Evolutionary conservation across 768 basidiomycete species (phyloP).

Genomic region (Rhodotorula paludigena): DNA sequence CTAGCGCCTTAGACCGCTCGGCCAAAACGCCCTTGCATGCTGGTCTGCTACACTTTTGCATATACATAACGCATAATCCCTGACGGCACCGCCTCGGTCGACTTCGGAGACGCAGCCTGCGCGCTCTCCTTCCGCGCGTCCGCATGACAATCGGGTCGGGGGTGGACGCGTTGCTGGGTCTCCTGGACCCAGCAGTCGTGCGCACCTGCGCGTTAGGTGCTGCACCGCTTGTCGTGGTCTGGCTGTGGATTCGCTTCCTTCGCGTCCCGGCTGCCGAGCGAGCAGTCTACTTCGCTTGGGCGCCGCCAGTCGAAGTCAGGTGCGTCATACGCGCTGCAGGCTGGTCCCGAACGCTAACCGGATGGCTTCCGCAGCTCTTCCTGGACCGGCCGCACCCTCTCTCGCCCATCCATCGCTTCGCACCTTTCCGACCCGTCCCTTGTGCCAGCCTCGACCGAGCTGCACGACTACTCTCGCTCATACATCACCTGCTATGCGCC

Average conservation of each 20-base stretch:
- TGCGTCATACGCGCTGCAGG: conserved; percentile 9
- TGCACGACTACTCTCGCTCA: conserved; percentile 50
- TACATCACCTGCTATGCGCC: conserved; percentile 92
- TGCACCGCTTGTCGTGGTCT: neutral
- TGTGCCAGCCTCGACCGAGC: neutral
- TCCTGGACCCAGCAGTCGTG: neutral
- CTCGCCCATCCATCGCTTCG: conserved; percentile 60
- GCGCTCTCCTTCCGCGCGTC: neutral
- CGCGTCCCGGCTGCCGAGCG: conserved; percentile 14
- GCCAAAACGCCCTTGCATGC: conserved; percentile 30
- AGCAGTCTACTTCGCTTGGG: conserved; percentile 62
- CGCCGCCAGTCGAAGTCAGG: conserved; percentile 56
- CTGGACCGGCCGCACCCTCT: conserved; percentile 58
- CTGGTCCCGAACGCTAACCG: neutral
- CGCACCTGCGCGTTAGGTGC: neutral
- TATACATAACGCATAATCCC: neutral
- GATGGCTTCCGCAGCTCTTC: conserved; percentile 59
- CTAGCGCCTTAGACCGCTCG: conserved; percentile 43
- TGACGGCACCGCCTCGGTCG: too few species aligned
- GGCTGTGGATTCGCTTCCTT: conserved; percentile 13
- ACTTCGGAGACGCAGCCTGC: neutral
- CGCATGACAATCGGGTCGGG: conserved; percentile 14
- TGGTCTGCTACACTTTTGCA: accelerated
- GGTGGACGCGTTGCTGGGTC: conserved; percentile 10
- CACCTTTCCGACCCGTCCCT: conserved; percentile 54